These are phyloP conservation scores for Hamamelis virginiana DNA, from an alignment of 164 flowering plant genomes.

Conservation along the genomic window DNA sequence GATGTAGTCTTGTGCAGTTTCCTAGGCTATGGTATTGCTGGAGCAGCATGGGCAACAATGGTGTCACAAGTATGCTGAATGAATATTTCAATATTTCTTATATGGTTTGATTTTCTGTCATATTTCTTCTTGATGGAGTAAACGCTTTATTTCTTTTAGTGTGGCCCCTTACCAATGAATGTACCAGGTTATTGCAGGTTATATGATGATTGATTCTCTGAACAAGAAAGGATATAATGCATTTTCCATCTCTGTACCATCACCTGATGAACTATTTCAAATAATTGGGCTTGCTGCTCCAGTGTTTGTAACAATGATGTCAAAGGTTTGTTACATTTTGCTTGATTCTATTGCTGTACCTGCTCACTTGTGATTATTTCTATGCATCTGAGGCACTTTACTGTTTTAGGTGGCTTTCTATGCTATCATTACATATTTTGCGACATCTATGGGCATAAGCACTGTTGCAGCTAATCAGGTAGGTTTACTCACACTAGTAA, in stretches of 20 bases:
- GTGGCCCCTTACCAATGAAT: constrained; percentile 16
- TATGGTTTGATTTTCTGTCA: not conserved
- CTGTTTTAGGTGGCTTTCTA: constrained; percentile 72
- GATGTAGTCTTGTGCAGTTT: constrained; percentile 70
- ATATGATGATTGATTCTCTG: constrained; percentile 80
- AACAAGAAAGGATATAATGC: constrained; percentile 80
- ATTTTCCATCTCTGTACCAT: constrained; percentile 63
- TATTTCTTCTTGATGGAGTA: not conserved
- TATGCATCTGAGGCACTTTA: constrained; percentile 5
- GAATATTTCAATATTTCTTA: not conserved
- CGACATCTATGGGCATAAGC: constrained; percentile 80
- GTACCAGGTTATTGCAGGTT: constrained; percentile 79
- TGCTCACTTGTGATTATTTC: constrained; percentile 2
- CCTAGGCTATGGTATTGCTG: constrained; percentile 89
- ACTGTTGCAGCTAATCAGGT: constrained; percentile 88
- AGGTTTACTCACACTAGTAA: not conserved
- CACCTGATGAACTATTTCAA: constrained; percentile 56
- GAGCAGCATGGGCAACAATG: constrained; percentile 99
- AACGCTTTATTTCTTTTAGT: not conserved
- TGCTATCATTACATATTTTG: constrained; percentile 66
- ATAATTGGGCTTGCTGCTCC: constrained; percentile 88
- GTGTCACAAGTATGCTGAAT: constrained; percentile 71
- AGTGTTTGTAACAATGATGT: constrained; percentile 80
- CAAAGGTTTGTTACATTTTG: constrained; percentile 59
- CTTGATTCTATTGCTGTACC: constrained; percentile 3